Evolutionary conservation across 805 yeast species (phyloP), one percentile per base, ranked within the genome.

Genomic region (Sungouiella thailandica): DNA sequence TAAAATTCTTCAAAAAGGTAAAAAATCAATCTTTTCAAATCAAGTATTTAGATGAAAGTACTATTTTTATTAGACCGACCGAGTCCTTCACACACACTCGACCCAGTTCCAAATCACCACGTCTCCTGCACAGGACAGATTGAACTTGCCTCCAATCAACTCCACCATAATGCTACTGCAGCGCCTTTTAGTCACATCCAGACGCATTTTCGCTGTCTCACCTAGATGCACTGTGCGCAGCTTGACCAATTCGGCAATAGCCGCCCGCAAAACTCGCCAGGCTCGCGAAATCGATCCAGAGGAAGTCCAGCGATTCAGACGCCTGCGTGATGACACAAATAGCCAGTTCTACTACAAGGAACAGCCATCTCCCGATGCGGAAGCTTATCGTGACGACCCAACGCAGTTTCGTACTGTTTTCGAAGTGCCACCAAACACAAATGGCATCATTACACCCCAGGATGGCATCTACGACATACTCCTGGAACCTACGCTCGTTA

Each of bases 401-500:
- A 43, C 58, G n/a, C 53, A 49, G 18, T 36, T 47, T 39, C 55
- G 58, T 17, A 53, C 64, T 6, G 59, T 59, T 8, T 63, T 61
- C 32, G 47, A 47, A 18, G 43, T 52, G 11, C 67, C 68, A 5
- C 66, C 72, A 18, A 68, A 68, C 53, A 49, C 66, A 7, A 65
- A 67, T 24, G 82, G 80, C 1, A 49, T 77, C 14, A 70, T 81
- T 16, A 70, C 74, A 3, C 63, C 64, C 4, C 56, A 68, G 8
- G 87, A 83, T 51, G 80, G 83, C 0, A 69, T 83, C 15, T 72
- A 76, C 18, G 65, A 69, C 27, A 62, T 89, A 5, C 60, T 90
- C 25, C 71, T 72, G 26, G 86, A 86, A 47, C 97, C 97, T 1
- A 83, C 90, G 4, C 57, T 90, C 14, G 87, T 90, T 1, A 76